These are phyloP conservation scores for Phytophthora agathidicida DNA, from an alignment of 352 stramenopile genomes.

Conservation along the genomic window DNA sequence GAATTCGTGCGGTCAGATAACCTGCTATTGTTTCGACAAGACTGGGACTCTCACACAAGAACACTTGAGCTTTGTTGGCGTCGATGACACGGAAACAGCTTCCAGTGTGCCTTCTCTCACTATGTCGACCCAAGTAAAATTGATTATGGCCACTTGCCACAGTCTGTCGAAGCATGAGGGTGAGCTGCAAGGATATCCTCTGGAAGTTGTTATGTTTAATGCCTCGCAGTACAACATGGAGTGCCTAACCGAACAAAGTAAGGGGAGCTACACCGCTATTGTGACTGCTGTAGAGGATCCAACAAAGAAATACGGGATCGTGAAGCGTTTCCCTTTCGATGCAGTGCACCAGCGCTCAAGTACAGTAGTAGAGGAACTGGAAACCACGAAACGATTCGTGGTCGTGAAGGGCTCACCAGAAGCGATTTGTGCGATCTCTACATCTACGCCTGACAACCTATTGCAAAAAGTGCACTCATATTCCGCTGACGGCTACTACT, in stretches of 20 bases:
- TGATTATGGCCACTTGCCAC: conserved; percentile 61
- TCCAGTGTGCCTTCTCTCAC: conserved; percentile 1
- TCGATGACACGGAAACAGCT: conserved; percentile 13
- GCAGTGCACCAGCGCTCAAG: conserved; percentile 55
- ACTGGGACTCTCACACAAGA: conserved; percentile 66
- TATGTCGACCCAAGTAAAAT: conserved; percentile 20
- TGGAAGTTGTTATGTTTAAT: conserved; percentile 64
- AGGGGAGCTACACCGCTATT: conserved; percentile 29
- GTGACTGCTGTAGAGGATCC: conserved; percentile 32
- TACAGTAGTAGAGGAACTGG: conserved; percentile 45
- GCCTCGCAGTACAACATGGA: conserved; percentile 36
- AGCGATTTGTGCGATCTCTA: conserved; percentile 39
- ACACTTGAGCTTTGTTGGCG: conserved; percentile 45
- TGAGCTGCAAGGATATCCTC: conserved; percentile 44
- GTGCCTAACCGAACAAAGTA: conserved; percentile 6
- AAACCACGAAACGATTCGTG: conserved; percentile 41
- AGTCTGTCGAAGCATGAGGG: conserved; percentile 38
- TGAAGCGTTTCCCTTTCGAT: conserved; percentile 67
- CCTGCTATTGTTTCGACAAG: conserved; percentile 77
- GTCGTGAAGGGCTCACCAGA: conserved; percentile 68
- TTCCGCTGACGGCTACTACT: conserved; percentile 73
- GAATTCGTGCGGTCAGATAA: conserved; percentile 57
- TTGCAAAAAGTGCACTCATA: conserved; percentile 45
- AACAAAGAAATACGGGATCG: conserved; percentile 34
- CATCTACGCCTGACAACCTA: conserved; percentile 53